Evolutionary conservation across 371 early-diverging fungal genomes (phyloP).

Genomic region (Circinella minor): DNA sequence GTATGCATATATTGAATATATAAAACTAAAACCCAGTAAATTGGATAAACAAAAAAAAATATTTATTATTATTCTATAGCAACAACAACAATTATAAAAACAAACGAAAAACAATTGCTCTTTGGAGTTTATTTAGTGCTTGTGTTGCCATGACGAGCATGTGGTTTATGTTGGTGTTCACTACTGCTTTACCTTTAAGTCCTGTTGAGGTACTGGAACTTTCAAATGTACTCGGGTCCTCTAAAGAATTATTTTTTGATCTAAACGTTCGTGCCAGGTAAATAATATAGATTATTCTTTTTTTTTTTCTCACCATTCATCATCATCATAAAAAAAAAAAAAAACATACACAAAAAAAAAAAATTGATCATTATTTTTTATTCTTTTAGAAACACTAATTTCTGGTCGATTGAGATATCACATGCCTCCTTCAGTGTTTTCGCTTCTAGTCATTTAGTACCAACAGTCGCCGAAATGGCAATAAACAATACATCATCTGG

Average conservation of each 20-base stretch:
- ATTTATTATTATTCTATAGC: neutral
- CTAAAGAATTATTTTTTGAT: conserved; percentile 63
- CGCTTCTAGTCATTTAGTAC: conserved; percentile 48
- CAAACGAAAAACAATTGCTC: conserved; percentile 12
- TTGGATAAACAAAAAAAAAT: neutral
- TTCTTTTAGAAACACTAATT: conserved; percentile 24
- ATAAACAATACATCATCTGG: conserved; percentile 21
- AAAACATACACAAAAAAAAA: neutral
- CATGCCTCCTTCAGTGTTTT: conserved; percentile 58
- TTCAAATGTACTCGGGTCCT: conserved; percentile 63
- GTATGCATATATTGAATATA: neutral
- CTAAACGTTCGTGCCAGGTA: conserved; percentile 48
- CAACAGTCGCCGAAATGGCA: conserved; percentile 11
- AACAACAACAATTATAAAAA: neutral
- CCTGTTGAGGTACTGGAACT: conserved; percentile 43
- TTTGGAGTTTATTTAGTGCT: conserved; percentile 11
- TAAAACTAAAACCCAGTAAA: neutral
- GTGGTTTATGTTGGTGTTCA: conserved; percentile 22
- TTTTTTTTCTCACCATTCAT: too few species aligned
- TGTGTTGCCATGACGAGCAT: conserved; percentile 16
- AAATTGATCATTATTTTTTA: neutral
- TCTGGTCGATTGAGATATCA: conserved; percentile 29
- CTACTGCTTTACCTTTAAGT: conserved; percentile 32
- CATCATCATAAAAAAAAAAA: too few species aligned
- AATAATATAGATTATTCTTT: neutral